Evolutionary conservation across 176 grass and related monocot species (phyloP).

Genomic region (Saccharum officinarum): DNA sequence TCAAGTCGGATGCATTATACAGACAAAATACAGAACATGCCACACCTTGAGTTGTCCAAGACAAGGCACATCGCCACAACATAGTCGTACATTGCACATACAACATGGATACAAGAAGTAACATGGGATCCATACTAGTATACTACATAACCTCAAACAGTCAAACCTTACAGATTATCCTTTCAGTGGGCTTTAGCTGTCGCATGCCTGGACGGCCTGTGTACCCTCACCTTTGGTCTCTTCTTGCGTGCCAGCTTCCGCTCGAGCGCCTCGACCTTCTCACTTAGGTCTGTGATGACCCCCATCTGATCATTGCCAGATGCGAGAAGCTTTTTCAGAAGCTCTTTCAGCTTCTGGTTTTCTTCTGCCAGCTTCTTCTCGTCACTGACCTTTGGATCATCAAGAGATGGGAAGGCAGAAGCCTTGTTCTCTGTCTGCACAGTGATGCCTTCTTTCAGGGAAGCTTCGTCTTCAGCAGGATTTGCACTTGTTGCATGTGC

Average conservation of each 20-base stretch:
- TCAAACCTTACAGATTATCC: background rate
- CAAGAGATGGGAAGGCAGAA: background rate
- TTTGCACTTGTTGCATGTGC: background rate
- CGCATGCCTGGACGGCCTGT: slow-evolving; percentile 21
- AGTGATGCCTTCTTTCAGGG: background rate
- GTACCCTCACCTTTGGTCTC: slow-evolving; percentile 47
- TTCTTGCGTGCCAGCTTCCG: slow-evolving; percentile 53
- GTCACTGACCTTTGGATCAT: background rate
- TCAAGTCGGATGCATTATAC: background rate
- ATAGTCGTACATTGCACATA: background rate
- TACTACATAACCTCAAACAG: background rate
- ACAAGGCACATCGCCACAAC: background rate
- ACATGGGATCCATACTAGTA: slow-evolving; percentile 9
- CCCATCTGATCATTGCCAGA: slow-evolving; percentile 53
- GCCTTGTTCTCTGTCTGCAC: background rate
- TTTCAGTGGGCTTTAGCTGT: slow-evolving; percentile 13
- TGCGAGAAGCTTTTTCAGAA: slow-evolving; percentile 58
- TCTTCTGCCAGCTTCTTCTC: slow-evolving; percentile 53
- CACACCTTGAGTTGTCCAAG: background rate
- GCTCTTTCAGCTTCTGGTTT: slow-evolving; percentile 65
- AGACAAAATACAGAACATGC: background rate
- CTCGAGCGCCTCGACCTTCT: slow-evolving; percentile 66
- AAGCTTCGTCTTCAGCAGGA: background rate
- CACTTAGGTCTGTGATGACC: slow-evolving; percentile 55
- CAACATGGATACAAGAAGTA: background rate